Base-by-base conservation (phyloP, 176 grass and related monocot genomes). In the Thinopyrum elongatum region DNA sequence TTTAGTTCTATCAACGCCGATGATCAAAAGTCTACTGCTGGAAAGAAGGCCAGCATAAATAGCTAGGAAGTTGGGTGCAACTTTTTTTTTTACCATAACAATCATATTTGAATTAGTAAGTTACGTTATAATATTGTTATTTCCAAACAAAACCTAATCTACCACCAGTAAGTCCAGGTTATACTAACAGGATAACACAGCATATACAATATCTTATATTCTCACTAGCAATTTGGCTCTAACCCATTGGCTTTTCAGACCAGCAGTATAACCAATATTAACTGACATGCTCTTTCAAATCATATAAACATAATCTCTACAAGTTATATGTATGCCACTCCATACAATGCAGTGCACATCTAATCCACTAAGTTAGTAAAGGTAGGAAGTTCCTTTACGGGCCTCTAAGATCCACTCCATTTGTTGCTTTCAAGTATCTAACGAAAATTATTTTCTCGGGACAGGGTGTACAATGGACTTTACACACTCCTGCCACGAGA, bases 141-240 rank as follows among this genome's bases (percentile, higher is more conserved):
- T 72, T 41, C 36, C 36, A 22, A 22, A 38, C 8, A 70, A 33
- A 70, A 38, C 3, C 31, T 69, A 35, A 22, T 69, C 31, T 70
- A 38, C 11, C 31, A 70, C 8, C 33, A 69, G 36, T 44, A 5
- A 73, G n/a, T 25, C 70, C 70, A 46, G 7, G 26, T 46, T 46
- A 46, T 74, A 47, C 12, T 74, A 46, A 27, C n/a, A 47, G 7
- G 42, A n/a, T 51, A 65, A 65, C 23, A 58, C 2, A 7, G 3
- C 28, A 8, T 51, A 76, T 65, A 66, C n/a, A 78, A 85, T 14
- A 85, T 51, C 42, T 49, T 42, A 75, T 30, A 49, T 51, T 55
- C 9, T 39, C 2, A 70, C 76, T 49, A 30, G 46, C 46, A 77
- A 38, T 67, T 55, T 85, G 42, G 72, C 29, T 74, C 25, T 9